A percentile compares a stretch with the other conserved stretches of the same genome.
Conservation (phyloP, 495 filamentous ascomycete genomes). For the Daldinia loculata region DNA sequence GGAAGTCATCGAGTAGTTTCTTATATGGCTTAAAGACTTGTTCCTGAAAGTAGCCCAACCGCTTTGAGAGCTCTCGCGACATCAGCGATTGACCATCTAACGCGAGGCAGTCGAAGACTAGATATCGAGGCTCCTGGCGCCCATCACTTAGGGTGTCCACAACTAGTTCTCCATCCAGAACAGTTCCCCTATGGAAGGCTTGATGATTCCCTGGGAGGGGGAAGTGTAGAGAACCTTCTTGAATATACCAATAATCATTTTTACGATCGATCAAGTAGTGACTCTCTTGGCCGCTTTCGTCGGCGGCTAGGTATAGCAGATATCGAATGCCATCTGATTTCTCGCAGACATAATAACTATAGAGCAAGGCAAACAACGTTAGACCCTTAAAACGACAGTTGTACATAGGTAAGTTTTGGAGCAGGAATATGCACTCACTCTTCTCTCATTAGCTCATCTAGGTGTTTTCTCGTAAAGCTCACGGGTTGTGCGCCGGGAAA, state of each 20-base stretch:
- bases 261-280: constrained; percentile 92
- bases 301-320: constrained; percentile 81
- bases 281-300: constrained; percentile 63
- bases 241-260: constrained; percentile 87
- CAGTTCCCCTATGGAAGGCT: constrained; percentile 77
- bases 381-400: constrained; percentile 2
- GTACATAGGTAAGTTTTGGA: background rate
- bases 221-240: constrained; percentile 79
- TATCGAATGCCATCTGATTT: constrained; percentile 97
- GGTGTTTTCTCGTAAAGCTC: constrained; percentile 80
- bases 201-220: constrained; percentile 69
- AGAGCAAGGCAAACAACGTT: background rate
- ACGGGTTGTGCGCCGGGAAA: constrained; percentile 98
- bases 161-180: constrained; percentile 94
- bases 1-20: constrained; percentile 71
- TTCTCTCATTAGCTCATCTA: constrained; percentile 75
- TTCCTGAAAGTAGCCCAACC: constrained; percentile 84
- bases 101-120: constrained; percentile 92
- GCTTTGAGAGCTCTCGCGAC: constrained; percentile 81
- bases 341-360: constrained; percentile 93
- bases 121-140: constrained; percentile 73
- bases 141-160: constrained; percentile 74
- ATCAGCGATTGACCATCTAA: constrained; percentile 80
- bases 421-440: constrained; percentile 63
- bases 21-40: constrained; percentile 82